Conservation (phyloP, 371 early-diverging fungal genomes). For the Parasitella parasitica region DNA sequence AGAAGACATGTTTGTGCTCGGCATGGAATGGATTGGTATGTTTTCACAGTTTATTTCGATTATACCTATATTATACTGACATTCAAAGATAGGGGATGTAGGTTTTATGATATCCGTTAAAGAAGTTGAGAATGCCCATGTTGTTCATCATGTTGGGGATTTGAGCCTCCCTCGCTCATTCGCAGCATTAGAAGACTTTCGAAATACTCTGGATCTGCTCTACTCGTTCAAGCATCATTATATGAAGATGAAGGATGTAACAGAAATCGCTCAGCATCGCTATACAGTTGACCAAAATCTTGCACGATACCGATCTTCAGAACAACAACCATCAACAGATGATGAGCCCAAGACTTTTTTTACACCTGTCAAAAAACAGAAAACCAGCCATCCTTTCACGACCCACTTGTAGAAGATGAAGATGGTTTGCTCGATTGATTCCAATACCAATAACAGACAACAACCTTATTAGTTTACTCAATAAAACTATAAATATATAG, state of each 20-base stretch:
- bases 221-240: conserved; percentile 1
- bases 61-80: not conserved
- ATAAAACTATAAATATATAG: not conserved
- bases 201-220: not conserved
- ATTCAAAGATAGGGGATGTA: not conserved
- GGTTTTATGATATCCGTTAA: not conserved
- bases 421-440: not conserved
- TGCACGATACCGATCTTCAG: not conserved
- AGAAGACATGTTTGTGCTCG: not conserved
- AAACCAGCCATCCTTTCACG: not conserved
- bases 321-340: not conserved
- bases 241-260: not conserved
- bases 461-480: not conserved
- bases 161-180: not conserved
- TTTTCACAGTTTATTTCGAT: not conserved
- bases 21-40: not conserved
- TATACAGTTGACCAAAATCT: not conserved
- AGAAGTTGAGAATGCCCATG: not conserved
- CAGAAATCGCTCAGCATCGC: not conserved
- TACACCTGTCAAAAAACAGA: not conserved
- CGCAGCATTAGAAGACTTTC: not conserved
- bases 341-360: not conserved
- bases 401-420: not conserved
- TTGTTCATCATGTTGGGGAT: conserved; percentile 5
- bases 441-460: not conserved